Evolutionary conservation across 352 stramenopile species (phyloP), one percentile per base, ranked within the genome.

Genomic region (Pythium dissotocum): DNA sequence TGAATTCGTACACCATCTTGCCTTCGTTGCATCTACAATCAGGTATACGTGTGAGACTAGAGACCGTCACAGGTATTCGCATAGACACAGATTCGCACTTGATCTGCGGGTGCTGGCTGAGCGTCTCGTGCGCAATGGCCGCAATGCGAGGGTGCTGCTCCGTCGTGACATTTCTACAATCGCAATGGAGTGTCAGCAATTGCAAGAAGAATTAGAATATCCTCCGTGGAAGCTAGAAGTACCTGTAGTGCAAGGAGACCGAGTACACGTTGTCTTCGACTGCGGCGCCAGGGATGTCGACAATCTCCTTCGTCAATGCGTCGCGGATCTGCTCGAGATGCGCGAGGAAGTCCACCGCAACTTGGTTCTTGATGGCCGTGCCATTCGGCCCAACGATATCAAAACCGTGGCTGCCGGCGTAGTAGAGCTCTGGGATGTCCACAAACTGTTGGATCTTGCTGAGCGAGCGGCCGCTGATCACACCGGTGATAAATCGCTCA

Each of bases 1-100:
- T 95, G 70, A 90, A 94, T 64, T 97, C 90, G 67, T 85, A 96
- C 14, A 97, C 90, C 88, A 95, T 93, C 70, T 97, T 96, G 58
- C 89, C 89, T 54, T 88, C 73, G 67, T 90, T 92, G 69, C 88
- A 78, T 60, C 88, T 91, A 36, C 9, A 51, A 24, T 52, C 6
- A 4, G n/a, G 13, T 21, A 30, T 1, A 30, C 6, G 6, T 5
- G 21, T 52, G 44, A 52, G 44, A 21, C 4, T 7, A 42, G 2
- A 12, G 2, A 9, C 21, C 32, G 5, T 21, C 16, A n/a, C 26
- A 42, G 9, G 18, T 24, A 55, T 2, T 18, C 24, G 58, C 44
- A 57, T 21, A 18, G 7, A 6, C 40, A 21, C n/a, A 63, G 16
- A 63, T 38, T 42, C 72, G 13, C 71, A 93, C 82, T 72, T 78